Base-by-base conservation (phyloP, 805 yeast species). In the Myxozyma melibiosi region DNA sequence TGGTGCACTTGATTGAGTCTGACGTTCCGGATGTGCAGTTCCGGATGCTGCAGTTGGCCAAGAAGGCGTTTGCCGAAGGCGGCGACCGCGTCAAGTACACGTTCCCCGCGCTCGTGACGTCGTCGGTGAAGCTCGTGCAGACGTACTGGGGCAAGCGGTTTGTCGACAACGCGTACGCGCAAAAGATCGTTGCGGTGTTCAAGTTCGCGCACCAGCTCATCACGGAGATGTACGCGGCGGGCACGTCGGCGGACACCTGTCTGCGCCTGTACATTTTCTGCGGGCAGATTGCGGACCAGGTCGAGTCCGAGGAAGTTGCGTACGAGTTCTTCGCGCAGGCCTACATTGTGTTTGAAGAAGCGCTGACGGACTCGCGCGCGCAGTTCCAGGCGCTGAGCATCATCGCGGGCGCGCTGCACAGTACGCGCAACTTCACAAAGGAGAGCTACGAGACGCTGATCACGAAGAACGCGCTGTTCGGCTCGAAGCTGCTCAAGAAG, bases 271-370 rank as follows among this genome's bases (percentile, higher is more conserved):
- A 86, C 68, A 74, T 89, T 53, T 77, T 83, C 49, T 79, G 85
- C 37, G 96, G 96, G 0, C 74, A 82, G 14, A 71, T 88, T 2
- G 92, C 97, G 0, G 96, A 94, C 69, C 92, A 88, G 70, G 75
- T 86, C 27, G 75, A 78, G 16, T 75, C 84, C 37, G 85, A 84
- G 56, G 90, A 86, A 58, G 83, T 90, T 30, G 77, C 92, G 14
- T 88, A 88, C 72, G 99, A 94, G 73, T 84, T 90, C 67, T 89
- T 86, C 71, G 91, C 88, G 35, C 95, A 90, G 70, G 86, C 96
- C 2, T 88, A 91, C 69, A 80, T 91, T 0, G 80, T 90, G 0
- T 91, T 89, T 69, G 98, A 92, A 70, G 85, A 82, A 65, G 70
- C 78, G 7, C 70, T 82, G 22, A 74, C 80, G 33, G 84, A 82